These are phyloP conservation scores for Yarrowia sp. DNA, from an alignment of 805 yeast species.

Conservation along the genomic window DNA sequence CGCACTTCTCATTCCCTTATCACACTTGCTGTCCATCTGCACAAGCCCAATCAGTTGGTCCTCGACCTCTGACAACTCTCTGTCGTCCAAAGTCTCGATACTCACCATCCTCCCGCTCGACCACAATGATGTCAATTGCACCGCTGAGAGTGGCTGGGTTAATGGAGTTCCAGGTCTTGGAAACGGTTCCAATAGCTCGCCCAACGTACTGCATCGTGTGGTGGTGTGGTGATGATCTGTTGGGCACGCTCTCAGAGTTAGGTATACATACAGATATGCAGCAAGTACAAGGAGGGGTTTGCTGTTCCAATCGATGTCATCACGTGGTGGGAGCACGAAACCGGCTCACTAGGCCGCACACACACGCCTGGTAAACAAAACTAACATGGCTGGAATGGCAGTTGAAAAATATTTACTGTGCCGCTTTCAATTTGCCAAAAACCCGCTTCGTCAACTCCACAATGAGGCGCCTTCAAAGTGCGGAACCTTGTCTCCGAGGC, in stretches of 20 bases:
- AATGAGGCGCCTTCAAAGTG: neutral
- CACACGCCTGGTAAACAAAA: neutral
- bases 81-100: neutral
- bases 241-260: conserved; percentile 17
- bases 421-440: neutral
- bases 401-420: too few relatives aligned
- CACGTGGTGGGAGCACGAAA: neutral
- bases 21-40: too few relatives aligned
- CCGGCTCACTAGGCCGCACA: neutral
- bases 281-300: conserved; percentile 24
- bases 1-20: too few relatives aligned
- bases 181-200: conserved; percentile 89
- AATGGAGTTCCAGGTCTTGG: conserved; percentile 94
- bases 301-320: conserved; percentile 24
- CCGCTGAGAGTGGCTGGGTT: conserved; percentile 96
- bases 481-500: conserved; percentile 17
- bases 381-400: neutral
- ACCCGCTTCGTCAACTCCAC: neutral
- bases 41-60: too few relatives aligned
- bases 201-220: conserved; percentile 88
- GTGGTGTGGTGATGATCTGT: conserved; percentile 16
- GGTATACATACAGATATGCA: conserved; percentile 13
- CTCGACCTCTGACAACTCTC: too few relatives aligned
- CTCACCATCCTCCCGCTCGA: conserved; percentile 77
- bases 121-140: conserved; percentile 93